Base-by-base conservation (phyloP, 768 basidiomycete species). In the Lentinula aciculospora region DNA sequence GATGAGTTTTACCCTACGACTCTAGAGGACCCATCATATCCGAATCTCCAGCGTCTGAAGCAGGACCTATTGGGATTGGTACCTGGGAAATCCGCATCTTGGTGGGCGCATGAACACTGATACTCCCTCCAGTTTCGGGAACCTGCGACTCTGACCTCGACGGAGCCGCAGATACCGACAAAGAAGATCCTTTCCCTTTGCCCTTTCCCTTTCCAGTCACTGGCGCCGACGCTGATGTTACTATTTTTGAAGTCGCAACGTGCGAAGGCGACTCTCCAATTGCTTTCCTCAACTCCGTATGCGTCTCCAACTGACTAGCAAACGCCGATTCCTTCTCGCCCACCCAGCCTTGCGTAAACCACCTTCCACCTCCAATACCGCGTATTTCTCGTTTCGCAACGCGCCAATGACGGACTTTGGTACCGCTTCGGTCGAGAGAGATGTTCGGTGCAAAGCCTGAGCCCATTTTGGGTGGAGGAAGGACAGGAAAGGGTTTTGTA, bases 271-370 rank as follows among this genome's bases (percentile, higher is more conserved):
- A 72, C n/a, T 69, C 71, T n/a, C 72, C 74, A n/a, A 60, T 66
- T 10, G 65, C 49, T 51, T 69, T 69, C 17, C 64, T 63, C 40
- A 65, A 65, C 42, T 72, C 68, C 7, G 66, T 68, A 32, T 63
- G 63, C 15, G 68, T 60, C 21, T 72, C 70, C 21, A 69, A 54
- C 27, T 72, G 68, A 25, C 70, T 63, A 6, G 84, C 80, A 58
- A 79, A 84, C 50, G 86, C 80, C 9, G 88, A 89, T 51, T 90
- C 88, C 68, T 88, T 90, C 60, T 85, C 85, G 23, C 89, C 90
- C n/a, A 89, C 87, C 89, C 89, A 92, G n/a, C 86, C 72, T 31
- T 79, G 80, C 5, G 83, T 73, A 62, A 91, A 86, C 90, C 90
- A 92, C 39, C 89, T 82, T 1, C 90, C 90, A 12, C 90, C 90